Evolutionary conservation across 768 basidiomycete species (phyloP), one percentile per base, ranked within the genome.

Genomic region (Mycena leptocephala): DNA sequence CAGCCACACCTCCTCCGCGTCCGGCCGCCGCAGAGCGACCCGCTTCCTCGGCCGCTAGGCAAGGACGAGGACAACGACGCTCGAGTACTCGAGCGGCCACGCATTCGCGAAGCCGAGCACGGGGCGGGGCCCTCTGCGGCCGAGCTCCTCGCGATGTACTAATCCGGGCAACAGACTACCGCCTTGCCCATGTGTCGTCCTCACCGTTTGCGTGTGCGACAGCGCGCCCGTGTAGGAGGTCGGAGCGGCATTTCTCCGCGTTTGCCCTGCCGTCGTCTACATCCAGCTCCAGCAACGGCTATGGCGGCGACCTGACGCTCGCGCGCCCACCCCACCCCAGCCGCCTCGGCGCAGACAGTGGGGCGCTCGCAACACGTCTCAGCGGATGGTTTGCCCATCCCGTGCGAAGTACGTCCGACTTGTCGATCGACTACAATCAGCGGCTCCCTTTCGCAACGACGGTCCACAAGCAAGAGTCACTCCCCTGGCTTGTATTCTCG

Each of bases 311-410:
- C 33, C 28, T 73, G 20, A 39, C 56, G n/a, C 53, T 66, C 1
- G 24, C 35, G 55, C 55, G 72, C 39, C 41, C 63, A 4, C 72
- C 55, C 11, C n/a, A n/a, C n/a, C n/a, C n/a, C n/a, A 43, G 37
- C 6, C 71, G 63, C 3, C 39, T 72, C 3, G 71, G 63, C 33
- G 71, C 55, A 2, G 72, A 73, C 32, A 39, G 37, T 14, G 63
- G 63, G 28, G n/a, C 64, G 28, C 53, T 73, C 5, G 64, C 63
- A 2, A 32, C 64, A 13, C 53, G 72, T 0, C 62, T 65, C 24
- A 72, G 71, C 62, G 62, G 71, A 35, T 72, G 62, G 71, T 72
- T 72, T 26, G 64, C 72, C 22, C 41, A 73, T 65, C 33, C 66
- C 53, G 53, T 55, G 39, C 63, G 72, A 14, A 66, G 64, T 55